Percentiles rank a stretch among this genome's conserved stretches.
phyloP scores from a whole-genome alignment of 2,329 filamentous ascomycete species.

The Pestalotiopsis sp. region DNA sequence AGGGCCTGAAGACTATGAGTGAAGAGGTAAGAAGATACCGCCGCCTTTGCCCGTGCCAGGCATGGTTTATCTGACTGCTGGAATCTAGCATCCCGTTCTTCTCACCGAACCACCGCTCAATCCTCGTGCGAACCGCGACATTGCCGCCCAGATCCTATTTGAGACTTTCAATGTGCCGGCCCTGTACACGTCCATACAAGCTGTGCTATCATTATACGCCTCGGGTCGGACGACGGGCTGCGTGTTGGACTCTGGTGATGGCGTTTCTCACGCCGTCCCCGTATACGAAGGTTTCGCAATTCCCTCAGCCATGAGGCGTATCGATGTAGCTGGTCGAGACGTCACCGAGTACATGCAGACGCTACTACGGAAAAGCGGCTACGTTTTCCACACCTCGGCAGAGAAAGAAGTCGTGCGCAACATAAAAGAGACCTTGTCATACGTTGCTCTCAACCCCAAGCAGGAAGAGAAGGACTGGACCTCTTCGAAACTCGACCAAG shows the following conservation, averaged over 20 bases:
- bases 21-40: conserved; percentile 71
- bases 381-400: conserved; percentile 95
- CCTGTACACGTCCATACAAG: conserved; percentile 95
- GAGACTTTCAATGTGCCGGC: conserved; percentile 99
- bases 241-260: conserved; percentile 92
- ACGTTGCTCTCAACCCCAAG: conserved; percentile 86
- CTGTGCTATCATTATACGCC: conserved; percentile 92
- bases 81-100: conserved; percentile 82
- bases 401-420: conserved; percentile 98
- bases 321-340: conserved; percentile 94
- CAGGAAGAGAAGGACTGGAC: conserved; percentile 98
- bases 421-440: conserved; percentile 95
- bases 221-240: conserved; percentile 95
- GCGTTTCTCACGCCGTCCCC: conserved; percentile 94
- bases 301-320: conserved; percentile 90
- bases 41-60: background rate
- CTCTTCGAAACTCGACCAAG: conserved; percentile 73
- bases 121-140: conserved; percentile 93
- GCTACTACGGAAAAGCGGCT: conserved; percentile 86
- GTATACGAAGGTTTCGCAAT: conserved; percentile 99
- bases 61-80: background rate
- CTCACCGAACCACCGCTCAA: conserved; percentile 96
- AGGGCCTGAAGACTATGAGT: conserved; percentile 93
- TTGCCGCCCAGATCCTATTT: conserved; percentile 94
- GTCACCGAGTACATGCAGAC: conserved; percentile 95